Conservation (phyloP, 140 eudicot genomes). For the Flaveria floridana region DNA sequence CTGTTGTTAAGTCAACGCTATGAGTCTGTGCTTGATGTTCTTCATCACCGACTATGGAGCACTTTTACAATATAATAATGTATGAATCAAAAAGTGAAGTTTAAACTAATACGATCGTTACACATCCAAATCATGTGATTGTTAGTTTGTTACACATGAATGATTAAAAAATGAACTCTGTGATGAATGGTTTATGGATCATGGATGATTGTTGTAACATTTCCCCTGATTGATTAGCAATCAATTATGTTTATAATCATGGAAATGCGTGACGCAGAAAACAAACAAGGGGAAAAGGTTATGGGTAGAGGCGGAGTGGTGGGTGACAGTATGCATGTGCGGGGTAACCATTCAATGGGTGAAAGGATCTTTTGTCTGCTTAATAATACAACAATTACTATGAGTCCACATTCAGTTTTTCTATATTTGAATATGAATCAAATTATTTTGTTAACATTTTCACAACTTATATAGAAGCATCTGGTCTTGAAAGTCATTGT, state of each 20-base stretch:
- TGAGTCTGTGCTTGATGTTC: conserved; percentile 26
- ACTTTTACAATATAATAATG: conserved; percentile 14
- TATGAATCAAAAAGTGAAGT: neutral
- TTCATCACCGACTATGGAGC: conserved; percentile 32
- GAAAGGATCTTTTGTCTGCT: conserved; percentile 23
- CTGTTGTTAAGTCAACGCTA: conserved; percentile 35
- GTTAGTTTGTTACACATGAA: conserved; percentile 10
- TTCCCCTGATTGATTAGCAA: conserved; percentile 2
- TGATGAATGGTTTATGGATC: neutral
- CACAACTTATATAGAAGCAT: neutral
- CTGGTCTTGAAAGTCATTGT: too few relatives aligned
- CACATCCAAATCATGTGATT: conserved; percentile 24
- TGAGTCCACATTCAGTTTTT: neutral
- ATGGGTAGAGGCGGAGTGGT: conserved; percentile 30
- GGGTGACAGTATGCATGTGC: conserved; percentile 35
- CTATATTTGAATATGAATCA: neutral
- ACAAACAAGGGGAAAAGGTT: conserved; percentile 29
- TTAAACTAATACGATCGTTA: neutral
- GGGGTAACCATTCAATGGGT: conserved; percentile 4
- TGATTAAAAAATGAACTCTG: conserved; percentile 8
- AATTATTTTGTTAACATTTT: neutral
- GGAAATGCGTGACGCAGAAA: conserved; percentile 17
- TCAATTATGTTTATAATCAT: conserved; percentile 26
- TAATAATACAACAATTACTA: conserved; percentile 22
- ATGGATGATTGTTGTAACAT: conserved; percentile 10